Conservation (phyloP, 768 basidiomycete genomes). For the Mycena pura region DNA sequence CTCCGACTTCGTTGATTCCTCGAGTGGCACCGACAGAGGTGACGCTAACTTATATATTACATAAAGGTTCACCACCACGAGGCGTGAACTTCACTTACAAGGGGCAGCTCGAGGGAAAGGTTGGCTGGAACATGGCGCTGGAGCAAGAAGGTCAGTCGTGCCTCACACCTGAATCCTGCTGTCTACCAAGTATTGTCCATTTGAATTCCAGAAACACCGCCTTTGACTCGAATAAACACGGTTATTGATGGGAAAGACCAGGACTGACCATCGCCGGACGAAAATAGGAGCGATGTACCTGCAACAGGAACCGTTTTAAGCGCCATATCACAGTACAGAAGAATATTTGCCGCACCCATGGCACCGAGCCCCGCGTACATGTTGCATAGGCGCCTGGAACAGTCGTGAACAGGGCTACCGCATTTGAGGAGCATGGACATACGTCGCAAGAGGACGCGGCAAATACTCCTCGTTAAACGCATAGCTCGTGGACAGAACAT, state of each 20-base stretch:
- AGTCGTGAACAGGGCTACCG: neutral
- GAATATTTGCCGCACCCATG: constrained; percentile 35
- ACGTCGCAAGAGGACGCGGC: constrained; percentile 8
- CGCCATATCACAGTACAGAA: neutral
- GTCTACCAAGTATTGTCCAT: too few species aligned
- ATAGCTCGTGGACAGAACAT: constrained; percentile 31
- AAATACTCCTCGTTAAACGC: constrained; percentile 42
- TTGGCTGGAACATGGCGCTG: constrained; percentile 30
- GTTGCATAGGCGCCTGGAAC: constrained; percentile 29
- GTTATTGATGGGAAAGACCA: constrained; percentile 28
- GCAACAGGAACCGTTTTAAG: too few species aligned
- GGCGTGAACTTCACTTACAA: constrained; percentile 8
- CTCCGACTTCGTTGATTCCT: constrained; percentile 47
- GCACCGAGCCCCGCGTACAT: constrained; percentile 46
- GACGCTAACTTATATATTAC: constrained; percentile 7
- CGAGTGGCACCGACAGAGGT: constrained; percentile 49
- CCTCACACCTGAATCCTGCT: too few species aligned
- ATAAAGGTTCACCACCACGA: neutral
- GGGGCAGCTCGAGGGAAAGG: constrained; percentile 60
- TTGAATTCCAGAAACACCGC: constrained; percentile 24
- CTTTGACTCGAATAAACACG: constrained; percentile 30
- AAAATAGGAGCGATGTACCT: constrained; percentile 50
- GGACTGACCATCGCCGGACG: constrained; percentile 57
- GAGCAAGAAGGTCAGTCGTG: too few species aligned
- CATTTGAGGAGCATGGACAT: neutral